phyloP scores from a whole-genome alignment of 1,284 basidiomycete species.

The Kwoniella shivajii region DNA sequence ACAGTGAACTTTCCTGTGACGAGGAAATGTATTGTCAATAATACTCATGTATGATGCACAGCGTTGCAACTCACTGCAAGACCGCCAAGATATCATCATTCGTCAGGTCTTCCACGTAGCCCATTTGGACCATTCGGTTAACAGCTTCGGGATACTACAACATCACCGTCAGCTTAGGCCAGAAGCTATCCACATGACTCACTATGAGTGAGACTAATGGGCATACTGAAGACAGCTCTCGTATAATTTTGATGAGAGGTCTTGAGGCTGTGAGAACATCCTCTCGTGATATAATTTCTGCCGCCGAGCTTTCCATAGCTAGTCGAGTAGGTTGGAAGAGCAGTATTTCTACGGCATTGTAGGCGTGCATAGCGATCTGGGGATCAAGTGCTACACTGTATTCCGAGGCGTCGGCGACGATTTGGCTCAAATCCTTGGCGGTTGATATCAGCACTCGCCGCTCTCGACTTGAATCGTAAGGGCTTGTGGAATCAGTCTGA shows the following conservation, averaged over 20 bases:
- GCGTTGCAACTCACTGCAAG: constrained; percentile 11
- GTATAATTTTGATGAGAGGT: constrained; percentile 12
- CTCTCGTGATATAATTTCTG: not conserved
- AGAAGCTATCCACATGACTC: not conserved
- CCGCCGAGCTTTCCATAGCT: not conserved
- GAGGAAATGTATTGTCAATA: not conserved
- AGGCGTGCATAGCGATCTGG: constrained; percentile 23
- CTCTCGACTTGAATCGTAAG: not conserved
- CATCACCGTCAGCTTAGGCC: not conserved
- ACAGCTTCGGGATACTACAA: constrained; percentile 22
- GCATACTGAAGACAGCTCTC: constrained; percentile 5
- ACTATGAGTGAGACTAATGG: constrained; percentile 19
- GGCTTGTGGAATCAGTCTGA: not conserved
- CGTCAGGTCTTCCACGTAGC: constrained; percentile 17
- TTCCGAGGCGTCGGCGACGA: constrained; percentile 10
- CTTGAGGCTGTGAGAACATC: not conserved
- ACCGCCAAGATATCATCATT: constrained; percentile 22
- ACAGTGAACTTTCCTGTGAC: constrained; percentile 19
- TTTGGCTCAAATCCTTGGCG: constrained; percentile 4
- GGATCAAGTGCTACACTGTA: constrained; percentile 16
- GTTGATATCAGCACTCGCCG: constrained; percentile 5
- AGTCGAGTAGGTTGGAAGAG: constrained; percentile 17
- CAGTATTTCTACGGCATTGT: constrained; percentile 22
- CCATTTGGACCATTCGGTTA: constrained; percentile 22
- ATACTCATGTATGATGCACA: too few species aligned